Base-by-base conservation (phyloP, 1,139 yeast genomes). In the Saccharomyces hybrid region DNA sequence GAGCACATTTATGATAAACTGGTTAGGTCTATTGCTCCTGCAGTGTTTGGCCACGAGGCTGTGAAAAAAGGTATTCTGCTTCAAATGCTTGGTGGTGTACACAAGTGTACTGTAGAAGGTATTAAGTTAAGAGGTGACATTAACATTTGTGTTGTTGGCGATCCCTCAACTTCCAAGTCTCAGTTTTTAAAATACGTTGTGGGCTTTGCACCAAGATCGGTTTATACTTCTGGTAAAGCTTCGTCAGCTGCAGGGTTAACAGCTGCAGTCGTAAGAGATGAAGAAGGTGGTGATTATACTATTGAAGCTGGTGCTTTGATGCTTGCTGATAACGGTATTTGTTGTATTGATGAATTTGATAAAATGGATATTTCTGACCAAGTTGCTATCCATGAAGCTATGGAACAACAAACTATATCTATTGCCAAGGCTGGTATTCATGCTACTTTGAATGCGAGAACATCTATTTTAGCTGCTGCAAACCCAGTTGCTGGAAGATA, bases 311-410 rank as follows among this genome's bases (percentile, higher is more conserved):
- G 99, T 70, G 99, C 99, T 1, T 77, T 93, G 57, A 93, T 93
- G 99, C 78, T 93, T 61, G 99, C 99, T 1, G 99, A 93, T 72
- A 95, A 93, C 68, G 99, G 99, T 59, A 88, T 93, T 58, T 93
- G 99, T 78, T 96, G 97, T 59, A 93, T 93, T 72, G 99, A 93
- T 70, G 99, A 93, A 73, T 93, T 93, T 65, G 99, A 93, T 71
- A 93, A 95, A 76, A 93, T 93, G 99, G 98, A 93, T 71, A 72
- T 93, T 51, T 74, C 84, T 4, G 99, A 95, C 71, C 99, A 95
- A 73, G 99, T 93, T 56, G 99, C 99, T 3, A 93, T 93, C 76
- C 99, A 93, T 74, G 99, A 93, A 76, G 99, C 99, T 14, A 93
- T 93, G 99, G 99, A 93, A 76, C 99, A 93, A 73, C 99, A 93